phyloP scores from a whole-genome alignment of 345 rosid genomes.

The Eucalyptus cladocalyx region DNA sequence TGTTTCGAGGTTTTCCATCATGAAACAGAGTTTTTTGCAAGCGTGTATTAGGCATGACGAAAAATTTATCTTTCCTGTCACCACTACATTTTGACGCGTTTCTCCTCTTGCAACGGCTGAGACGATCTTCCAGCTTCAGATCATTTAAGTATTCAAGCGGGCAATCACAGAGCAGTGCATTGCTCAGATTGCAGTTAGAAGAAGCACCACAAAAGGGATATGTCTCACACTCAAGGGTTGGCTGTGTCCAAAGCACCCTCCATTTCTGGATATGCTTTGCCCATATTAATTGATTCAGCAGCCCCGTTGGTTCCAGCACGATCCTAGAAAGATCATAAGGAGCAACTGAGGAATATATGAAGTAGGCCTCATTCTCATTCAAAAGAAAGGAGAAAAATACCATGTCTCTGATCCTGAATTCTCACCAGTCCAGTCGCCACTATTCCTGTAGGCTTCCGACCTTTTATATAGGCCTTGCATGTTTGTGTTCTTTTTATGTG shows the following conservation, averaged over 20 bases:
- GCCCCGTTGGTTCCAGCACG: not conserved
- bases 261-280: not conserved
- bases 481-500: too few relatives aligned
- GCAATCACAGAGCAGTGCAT: not conserved
- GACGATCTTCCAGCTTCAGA: not conserved
- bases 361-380: not conserved
- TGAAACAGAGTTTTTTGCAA: not conserved
- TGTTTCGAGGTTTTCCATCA: not conserved
- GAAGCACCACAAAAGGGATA: slow-evolving; percentile 13
- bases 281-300: not conserved
- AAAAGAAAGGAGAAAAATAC: not conserved
- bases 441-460: not conserved
- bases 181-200: not conserved
- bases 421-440: not conserved
- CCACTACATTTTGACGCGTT: not conserved
- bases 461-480: too few relatives aligned
- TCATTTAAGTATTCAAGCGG: not conserved
- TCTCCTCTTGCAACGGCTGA: not conserved
- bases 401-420: not conserved
- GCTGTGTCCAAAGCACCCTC: slow-evolving; percentile 4
- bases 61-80: not conserved
- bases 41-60: not conserved
- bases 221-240: not conserved
- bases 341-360: not conserved
- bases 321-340: not conserved